Evolutionary conservation across 306 rosid genomes (phyloP).

Genomic region (Arachis hypogaea): DNA sequence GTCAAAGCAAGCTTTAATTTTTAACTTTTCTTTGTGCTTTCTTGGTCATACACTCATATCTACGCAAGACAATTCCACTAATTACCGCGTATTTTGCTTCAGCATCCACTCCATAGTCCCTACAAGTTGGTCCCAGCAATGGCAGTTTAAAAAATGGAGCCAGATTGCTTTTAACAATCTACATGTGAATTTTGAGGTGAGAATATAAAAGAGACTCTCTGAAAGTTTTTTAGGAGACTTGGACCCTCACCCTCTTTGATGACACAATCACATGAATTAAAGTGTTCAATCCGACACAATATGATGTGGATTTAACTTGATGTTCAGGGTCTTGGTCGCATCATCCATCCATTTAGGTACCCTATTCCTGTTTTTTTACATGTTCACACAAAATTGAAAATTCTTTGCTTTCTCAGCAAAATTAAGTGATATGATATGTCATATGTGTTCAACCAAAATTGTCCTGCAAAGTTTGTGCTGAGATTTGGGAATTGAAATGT

Average conservation of each 20-base stretch:
- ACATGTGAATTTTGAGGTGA: slow-evolving; percentile 36
- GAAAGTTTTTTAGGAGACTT: slow-evolving; percentile 31
- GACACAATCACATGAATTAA: slow-evolving; percentile 54
- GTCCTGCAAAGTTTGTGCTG: background rate
- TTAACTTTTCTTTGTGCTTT: slow-evolving; percentile 26
- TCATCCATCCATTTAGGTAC: slow-evolving; percentile 22
- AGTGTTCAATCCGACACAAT: slow-evolving; percentile 62
- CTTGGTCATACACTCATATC: slow-evolving; percentile 11
- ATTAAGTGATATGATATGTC: background rate
- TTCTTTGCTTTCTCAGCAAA: background rate
- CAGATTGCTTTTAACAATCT: slow-evolving; percentile 27
- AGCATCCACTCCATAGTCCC: slow-evolving; percentile 1
- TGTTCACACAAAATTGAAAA: background rate
- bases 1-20: slow-evolving; percentile 45
- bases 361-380: background rate
- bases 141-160: slow-evolving; percentile 9
- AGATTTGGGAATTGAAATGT: background rate
- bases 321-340: slow-evolving; percentile 32
- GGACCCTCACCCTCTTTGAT: slow-evolving; percentile 46
- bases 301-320: slow-evolving; percentile 58
- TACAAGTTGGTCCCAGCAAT: slow-evolving; percentile 43
- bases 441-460: background rate
- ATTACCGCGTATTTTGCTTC: slow-evolving; percentile 17
- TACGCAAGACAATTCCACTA: slow-evolving; percentile 40
- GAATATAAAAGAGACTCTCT: slow-evolving; percentile 42